Conservation (phyloP, 495 filamentous ascomycete species). For the Xylaria curta region DNA sequence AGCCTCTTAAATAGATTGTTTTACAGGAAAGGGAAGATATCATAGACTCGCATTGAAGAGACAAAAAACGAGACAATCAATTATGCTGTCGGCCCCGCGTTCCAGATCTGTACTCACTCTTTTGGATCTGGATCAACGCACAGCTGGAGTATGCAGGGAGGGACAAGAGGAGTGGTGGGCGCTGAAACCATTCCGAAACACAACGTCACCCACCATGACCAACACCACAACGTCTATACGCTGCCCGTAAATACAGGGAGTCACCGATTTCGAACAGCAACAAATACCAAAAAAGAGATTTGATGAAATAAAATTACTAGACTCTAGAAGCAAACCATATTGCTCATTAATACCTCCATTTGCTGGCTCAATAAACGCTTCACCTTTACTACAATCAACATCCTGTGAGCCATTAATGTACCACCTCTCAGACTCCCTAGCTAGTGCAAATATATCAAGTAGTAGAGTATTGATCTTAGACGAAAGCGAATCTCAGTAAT, state of each 20-base stretch:
- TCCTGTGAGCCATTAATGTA: not conserved
- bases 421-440: too few relatives aligned
- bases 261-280: too few relatives aligned
- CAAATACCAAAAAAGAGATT: not conserved
- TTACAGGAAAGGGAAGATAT: not conserved
- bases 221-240: not conserved
- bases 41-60: constrained; percentile 1
- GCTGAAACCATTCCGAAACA: constrained; percentile 44
- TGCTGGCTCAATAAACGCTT: not conserved
- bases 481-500: not conserved
- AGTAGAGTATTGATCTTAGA: not conserved
- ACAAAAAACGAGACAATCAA: constrained; percentile 21
- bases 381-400: not conserved
- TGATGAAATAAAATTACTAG: not conserved
- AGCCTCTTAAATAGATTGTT: not conserved
- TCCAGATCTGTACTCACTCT: constrained; percentile 6
- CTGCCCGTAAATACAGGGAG: not conserved
- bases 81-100: constrained; percentile 28
- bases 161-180: constrained; percentile 2
- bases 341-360: not conserved
- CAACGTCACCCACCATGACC: constrained; percentile 22
- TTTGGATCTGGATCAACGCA: constrained; percentile 3
- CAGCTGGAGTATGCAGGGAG: not conserved
- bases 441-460: too few relatives aligned
- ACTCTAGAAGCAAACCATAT: not conserved